Base-by-base conservation (phyloP, 495 filamentous ascomycete genomes). In the Pyrenula aspistea region DNA sequence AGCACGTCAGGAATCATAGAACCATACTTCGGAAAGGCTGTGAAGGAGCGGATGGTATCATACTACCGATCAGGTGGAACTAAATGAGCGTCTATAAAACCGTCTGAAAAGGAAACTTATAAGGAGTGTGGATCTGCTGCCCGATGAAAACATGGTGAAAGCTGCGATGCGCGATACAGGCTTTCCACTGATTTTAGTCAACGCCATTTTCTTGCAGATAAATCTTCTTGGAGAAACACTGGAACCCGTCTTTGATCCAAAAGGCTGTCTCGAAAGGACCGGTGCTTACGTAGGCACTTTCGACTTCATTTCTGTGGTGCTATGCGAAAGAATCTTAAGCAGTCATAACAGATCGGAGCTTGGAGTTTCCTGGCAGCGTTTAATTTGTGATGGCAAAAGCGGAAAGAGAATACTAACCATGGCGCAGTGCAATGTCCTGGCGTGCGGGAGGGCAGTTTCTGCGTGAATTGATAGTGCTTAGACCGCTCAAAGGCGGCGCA, bases 341-440 rank as follows among this genome's bases (percentile, higher is more conserved):
- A 8, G 31, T 42, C 31, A 42, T 42, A 4, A 42, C 31, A 15
- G 31, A 42, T 42, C 31, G 31, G 15, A 42, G 31, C 31, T 42
- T 42, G 31, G 31, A 42, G 8, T 42, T 42, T 42, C 31, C 31
- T 42, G 15, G 15, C 4, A 4, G 15, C 4, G 31, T 15, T 4
- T 42, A 42, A 8, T 15, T 42, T 42, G 15, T 4, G 4, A 15
- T 42, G 8, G 31, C 31, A 42, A 42, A 42, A 42, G 31, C 31
- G 8, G 15, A 4, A 15, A 42, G 4, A 24, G 25, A 49, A 22
- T 51, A 22, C 12, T 20, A 42, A 21, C 57, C 64, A 61, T 54
- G 73, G 71, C 73, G 71, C 63, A 67, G 61, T 62, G 71, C 63
- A 71, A 63, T 64, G 69, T 70, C 62, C 64, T 59, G 57, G 63